These are phyloP conservation scores for Uronychia setigera DNA, from an alignment of 73 alveolate species.

Conservation along the genomic window DNA sequence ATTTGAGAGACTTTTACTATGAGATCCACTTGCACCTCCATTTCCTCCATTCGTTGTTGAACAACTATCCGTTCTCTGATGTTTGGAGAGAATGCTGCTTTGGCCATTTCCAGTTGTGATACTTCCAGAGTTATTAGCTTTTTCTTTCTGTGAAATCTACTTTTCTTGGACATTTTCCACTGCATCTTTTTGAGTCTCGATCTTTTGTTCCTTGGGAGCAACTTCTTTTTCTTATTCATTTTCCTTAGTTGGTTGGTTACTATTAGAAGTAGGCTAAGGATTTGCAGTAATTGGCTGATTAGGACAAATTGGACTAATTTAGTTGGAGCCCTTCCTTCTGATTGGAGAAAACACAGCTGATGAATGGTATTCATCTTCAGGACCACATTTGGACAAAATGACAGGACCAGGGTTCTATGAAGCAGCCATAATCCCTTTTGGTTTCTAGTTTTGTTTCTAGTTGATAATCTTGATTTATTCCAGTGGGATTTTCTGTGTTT, in stretches of 20 bases:
- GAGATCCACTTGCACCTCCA: too few species aligned
- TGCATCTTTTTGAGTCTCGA: too few species aligned
- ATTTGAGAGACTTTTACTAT: too few species aligned
- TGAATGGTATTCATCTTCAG: background rate
- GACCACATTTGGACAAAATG: background rate
- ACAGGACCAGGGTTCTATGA: background rate
- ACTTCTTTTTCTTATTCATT: too few species aligned
- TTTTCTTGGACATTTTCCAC: too few species aligned
- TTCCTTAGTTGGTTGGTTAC: too few species aligned
- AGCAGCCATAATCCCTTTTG: background rate
- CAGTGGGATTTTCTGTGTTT: background rate
- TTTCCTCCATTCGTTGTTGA: too few species aligned
- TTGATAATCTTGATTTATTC: background rate
- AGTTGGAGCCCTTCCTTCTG: background rate
- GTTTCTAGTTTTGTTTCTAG: background rate
- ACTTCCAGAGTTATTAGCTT: background rate
- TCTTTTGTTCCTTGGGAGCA: too few species aligned
- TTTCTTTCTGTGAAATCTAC: too few species aligned
- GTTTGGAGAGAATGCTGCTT: background rate
- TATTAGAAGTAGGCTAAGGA: background rate
- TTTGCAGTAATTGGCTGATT: background rate
- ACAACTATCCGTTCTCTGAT: background rate
- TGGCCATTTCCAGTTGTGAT: background rate
- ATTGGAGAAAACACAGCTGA: background rate
- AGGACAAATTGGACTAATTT: background rate